phyloP scores from a whole-genome alignment of 768 basidiomycete genomes.

The Leccinum ochraceum region DNA sequence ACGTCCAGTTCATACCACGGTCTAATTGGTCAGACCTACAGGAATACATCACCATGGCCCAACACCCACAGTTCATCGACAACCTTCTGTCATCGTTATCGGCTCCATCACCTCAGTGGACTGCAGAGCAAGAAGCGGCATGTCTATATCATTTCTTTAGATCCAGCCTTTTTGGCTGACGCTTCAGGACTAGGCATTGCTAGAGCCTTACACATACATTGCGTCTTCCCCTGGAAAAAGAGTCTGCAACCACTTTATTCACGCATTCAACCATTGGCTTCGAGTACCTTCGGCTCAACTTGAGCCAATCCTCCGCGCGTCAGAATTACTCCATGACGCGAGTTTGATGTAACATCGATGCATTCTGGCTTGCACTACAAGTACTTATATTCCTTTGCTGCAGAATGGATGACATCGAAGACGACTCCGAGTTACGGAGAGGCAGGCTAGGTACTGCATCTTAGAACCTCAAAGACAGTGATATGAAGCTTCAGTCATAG shows the following conservation, averaged over 20 bases:
- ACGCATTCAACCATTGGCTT: slow-evolving; percentile 94
- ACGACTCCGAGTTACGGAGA: slow-evolving; percentile 81
- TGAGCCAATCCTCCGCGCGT: slow-evolving; percentile 71
- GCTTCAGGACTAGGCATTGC: slow-evolving; percentile 42
- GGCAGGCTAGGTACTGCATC: slow-evolving; percentile 73
- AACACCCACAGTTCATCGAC: slow-evolving; percentile 38
- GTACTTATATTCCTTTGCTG: slow-evolving; percentile 1
- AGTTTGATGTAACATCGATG: slow-evolving; percentile 73
- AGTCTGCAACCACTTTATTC: slow-evolving; percentile 81
- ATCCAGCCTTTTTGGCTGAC: not conserved
- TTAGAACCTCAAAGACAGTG: not conserved
- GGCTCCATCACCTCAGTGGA: slow-evolving; percentile 25
- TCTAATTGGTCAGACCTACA: not conserved
- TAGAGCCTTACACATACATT: slow-evolving; percentile 90
- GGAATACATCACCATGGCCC: slow-evolving; percentile 10
- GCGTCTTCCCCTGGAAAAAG: slow-evolving; percentile 89
- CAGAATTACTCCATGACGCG: slow-evolving; percentile 91
- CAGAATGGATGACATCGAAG: slow-evolving; percentile 95
- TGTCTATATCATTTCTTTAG: not conserved
- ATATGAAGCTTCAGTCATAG: slow-evolving; percentile 37
- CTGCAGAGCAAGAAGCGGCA: slow-evolving; percentile 27
- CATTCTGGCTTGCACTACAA: not conserved
- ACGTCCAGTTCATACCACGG: not conserved
- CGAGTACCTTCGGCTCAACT: slow-evolving; percentile 75
- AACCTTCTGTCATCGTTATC: slow-evolving; percentile 36